Evolutionary conservation across 345 rosid genomes (phyloP), one percentile per base, ranked within the genome.

Genomic region (Arabidopsis suecica): DNA sequence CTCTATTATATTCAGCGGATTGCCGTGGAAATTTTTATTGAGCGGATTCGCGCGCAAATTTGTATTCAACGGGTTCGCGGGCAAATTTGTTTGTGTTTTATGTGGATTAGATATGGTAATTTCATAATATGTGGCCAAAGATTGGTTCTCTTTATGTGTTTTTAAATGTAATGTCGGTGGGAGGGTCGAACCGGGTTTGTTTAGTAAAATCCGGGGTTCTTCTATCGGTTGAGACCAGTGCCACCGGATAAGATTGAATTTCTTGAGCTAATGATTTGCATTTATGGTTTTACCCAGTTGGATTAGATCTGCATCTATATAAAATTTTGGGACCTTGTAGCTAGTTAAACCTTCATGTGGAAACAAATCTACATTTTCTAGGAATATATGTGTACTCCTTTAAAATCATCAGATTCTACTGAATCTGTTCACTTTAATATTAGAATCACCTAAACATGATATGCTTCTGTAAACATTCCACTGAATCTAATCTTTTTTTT

Each of bases 121-220:
- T 20, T 66, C 60, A 40, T n/a, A 22, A 25, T 40, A 10, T 47
- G 37, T 57, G 65, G 65, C 36, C 14, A 59, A 25, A 3, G 61
- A 66, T 58, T 58, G 56, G 44, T 51, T 53, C 70, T 62, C 12
- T 63, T 60, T 20, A 5, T 41, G 4, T 57, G 23, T 3, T 20
- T 54, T 30, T 20, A 8, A 40, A 54, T 64, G 48, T 45, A 56
- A 33, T 55, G 37, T 12, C 5, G 6, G 41, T 32, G 20, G 57
- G 53, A 51, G 7, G 67, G 2, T 67, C 45, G 72, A 75, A 75
- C 68, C 34, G 48, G 67, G 77, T 18, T 62, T 72, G 7, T 0
- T 30, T 72, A 5, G n/a, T 70, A 5, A 5, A 45, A 3, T 25
- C 14, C 2, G 5, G 40, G 61, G 30, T 2, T 0, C 49, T 71